Conservation (phyloP, 2,329 filamentous ascomycete genomes). For the Fusarium fracticaudum region DNA sequence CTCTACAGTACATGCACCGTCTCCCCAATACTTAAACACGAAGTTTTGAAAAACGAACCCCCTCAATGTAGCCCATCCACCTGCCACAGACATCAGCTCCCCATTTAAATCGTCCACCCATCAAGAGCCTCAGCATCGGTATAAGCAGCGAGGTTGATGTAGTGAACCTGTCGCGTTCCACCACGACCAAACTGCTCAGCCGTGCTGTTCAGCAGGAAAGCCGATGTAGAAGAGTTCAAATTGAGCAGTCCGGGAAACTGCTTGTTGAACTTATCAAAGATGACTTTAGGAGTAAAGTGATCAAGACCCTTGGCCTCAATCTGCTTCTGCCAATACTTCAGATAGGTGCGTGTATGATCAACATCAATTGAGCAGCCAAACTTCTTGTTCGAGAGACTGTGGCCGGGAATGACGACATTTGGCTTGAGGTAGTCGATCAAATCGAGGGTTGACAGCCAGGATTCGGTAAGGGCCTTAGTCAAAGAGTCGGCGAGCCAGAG, state of each 20-base stretch:
- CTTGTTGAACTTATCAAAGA: neutral
- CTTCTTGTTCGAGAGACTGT: neutral
- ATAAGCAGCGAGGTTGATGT: neutral
- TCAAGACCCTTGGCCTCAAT: neutral
- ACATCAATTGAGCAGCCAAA: neutral
- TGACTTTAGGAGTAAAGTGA: neutral
- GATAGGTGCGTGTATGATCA: neutral
- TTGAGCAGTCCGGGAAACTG: neutral
- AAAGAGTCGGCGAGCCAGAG: neutral
- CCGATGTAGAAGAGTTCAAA: neutral
- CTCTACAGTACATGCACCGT: accelerated
- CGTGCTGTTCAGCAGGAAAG: neutral
- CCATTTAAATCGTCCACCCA: neutral
- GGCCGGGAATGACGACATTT: neutral
- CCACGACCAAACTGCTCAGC: neutral
- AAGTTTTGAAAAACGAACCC: neutral
- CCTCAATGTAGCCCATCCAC: accelerated
- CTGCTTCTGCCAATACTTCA: neutral
- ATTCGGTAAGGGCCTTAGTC: neutral
- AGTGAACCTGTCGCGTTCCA: neutral
- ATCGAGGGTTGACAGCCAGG: neutral
- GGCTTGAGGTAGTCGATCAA: neutral
- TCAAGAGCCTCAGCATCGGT: neutral
- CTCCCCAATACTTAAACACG: accelerated
- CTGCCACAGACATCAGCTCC: accelerated